Conservation (phyloP, 2,329 filamentous ascomycete genomes). For the Orbilia quercus region DNA sequence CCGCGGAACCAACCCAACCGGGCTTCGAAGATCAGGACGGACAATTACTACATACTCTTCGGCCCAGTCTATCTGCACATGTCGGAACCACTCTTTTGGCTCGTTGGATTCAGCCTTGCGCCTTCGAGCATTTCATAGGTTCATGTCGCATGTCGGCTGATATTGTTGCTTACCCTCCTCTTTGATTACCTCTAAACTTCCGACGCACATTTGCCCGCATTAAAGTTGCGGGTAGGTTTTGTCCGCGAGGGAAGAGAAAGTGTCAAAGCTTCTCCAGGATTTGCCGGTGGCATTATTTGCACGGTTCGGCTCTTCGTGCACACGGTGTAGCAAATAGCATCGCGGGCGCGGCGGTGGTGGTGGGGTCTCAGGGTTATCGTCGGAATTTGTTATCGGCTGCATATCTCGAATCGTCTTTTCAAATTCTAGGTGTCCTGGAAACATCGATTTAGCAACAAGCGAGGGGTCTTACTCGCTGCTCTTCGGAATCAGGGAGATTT, state of each 20-base stretch:
- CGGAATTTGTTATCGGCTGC: conserved; percentile 56
- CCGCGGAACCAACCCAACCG: conserved; percentile 28
- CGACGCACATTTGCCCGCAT: conserved; percentile 16
- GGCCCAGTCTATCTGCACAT: conserved; percentile 1
- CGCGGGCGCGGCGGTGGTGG: conserved; percentile 16
- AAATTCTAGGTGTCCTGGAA: conserved; percentile 31
- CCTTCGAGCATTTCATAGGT: conserved; percentile 16
- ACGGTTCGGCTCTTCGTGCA: conserved; percentile 16
- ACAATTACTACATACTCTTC: conserved; percentile 17
- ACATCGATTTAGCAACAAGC: conserved; percentile 38
- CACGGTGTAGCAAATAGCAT: conserved; percentile 20
- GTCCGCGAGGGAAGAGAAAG: conserved; percentile 15
- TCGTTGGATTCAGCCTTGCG: conserved; percentile 45
- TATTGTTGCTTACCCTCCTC: conserved; percentile 46
- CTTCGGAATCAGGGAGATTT: conserved; percentile 40
- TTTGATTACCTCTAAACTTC: conserved; percentile 41
- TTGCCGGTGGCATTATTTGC: conserved; percentile 22
- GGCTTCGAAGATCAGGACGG: not conserved
- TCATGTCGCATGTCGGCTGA: conserved; percentile 28
- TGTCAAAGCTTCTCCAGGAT: conserved; percentile 39
- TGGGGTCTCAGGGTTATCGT: conserved; percentile 55
- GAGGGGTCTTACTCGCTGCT: conserved; percentile 17
- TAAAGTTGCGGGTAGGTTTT: conserved; percentile 25
- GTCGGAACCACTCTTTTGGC: conserved; percentile 18
- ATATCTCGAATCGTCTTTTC: conserved; percentile 53